Conservation (phyloP, 1,284 basidiomycete species). For the Puccinia hordei region DNA sequence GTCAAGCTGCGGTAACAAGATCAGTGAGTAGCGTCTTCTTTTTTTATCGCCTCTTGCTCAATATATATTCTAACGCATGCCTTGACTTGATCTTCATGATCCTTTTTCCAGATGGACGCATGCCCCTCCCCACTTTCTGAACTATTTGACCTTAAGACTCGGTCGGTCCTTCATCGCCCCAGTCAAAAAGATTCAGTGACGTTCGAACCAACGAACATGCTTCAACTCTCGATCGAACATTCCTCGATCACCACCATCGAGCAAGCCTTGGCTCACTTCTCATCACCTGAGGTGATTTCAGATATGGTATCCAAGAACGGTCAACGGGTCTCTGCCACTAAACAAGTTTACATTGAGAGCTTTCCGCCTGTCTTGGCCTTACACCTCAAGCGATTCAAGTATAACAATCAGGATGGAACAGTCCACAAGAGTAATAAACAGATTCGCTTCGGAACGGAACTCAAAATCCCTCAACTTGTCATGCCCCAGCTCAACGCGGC, state of each 20-base stretch:
- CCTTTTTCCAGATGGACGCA: constrained; percentile 64
- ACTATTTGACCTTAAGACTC: constrained; percentile 90
- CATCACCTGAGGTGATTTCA: constrained; percentile 76
- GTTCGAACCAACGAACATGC: constrained; percentile 86
- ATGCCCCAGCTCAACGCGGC: constrained; percentile 42
- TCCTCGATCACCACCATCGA: constrained; percentile 75
- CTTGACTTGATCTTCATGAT: background rate
- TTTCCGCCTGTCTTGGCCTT: constrained; percentile 84
- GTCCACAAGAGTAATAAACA: constrained; percentile 84
- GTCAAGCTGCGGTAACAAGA: constrained; percentile 32
- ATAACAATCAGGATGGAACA: constrained; percentile 73
- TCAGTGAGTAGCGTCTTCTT: constrained; percentile 21
- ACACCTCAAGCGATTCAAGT: constrained; percentile 90
- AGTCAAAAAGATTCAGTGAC: constrained; percentile 81
- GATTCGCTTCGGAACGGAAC: constrained; percentile 74
- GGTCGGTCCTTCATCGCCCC: constrained; percentile 79
- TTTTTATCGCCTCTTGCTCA: background rate
- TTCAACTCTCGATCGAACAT: constrained; percentile 86
- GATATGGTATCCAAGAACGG: constrained; percentile 62
- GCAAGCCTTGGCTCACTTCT: constrained; percentile 79
- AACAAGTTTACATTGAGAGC: constrained; percentile 81
- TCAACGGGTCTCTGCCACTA: constrained; percentile 75
- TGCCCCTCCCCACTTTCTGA: constrained; percentile 83
- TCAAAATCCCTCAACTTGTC: constrained; percentile 73
- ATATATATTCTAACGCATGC: background rate